These are phyloP conservation scores for Trametes meyenii DNA, from an alignment of 768 basidiomycete genomes.

Conservation along the genomic window DNA sequence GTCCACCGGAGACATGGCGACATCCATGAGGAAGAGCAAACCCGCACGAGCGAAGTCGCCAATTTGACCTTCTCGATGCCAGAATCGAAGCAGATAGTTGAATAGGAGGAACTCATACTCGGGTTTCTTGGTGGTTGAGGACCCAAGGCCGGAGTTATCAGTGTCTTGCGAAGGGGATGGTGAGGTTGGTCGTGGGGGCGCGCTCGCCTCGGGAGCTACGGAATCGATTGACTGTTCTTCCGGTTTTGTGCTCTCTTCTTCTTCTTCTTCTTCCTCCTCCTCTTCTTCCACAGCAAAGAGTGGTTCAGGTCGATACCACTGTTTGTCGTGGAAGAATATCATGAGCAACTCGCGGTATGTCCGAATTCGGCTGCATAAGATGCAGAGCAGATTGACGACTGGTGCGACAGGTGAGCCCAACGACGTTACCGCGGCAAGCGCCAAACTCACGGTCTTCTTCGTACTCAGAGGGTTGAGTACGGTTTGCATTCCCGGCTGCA, in stretches of 20 bases:
- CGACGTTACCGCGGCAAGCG: not conserved
- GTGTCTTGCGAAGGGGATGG: conserved; percentile 65
- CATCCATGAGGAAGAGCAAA: conserved; percentile 91
- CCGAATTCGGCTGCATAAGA: conserved; percentile 89
- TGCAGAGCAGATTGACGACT: conserved; percentile 94
- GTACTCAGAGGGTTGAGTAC: conserved; percentile 81
- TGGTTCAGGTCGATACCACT: conserved; percentile 80
- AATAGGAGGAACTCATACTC: conserved; percentile 97
- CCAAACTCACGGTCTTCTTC: conserved; percentile 79
- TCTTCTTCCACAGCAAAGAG: conserved; percentile 77
- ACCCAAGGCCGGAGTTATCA: conserved; percentile 49
- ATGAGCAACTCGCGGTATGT: conserved; percentile 88
- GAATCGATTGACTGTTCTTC: conserved; percentile 23
- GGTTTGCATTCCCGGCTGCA: conserved; percentile 72
- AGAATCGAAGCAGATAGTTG: conserved; percentile 93
- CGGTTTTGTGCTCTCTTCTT: conserved; percentile 42
- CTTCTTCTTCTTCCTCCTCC: conserved; percentile 63
- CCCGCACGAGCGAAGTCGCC: conserved; percentile 94
- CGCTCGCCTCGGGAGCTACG: not conserved
- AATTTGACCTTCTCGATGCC: conserved; percentile 91
- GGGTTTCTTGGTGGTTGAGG: conserved; percentile 57
- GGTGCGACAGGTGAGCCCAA: conserved; percentile 12
- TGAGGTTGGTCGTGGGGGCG: conserved; percentile 44
- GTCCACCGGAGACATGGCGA: conserved; percentile 86
- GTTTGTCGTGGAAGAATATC: conserved; percentile 97